A percentile compares a stretch with the other conserved stretches of the same genome.
These are phyloP conservation scores for Lentinula lateritia DNA, from an alignment of 768 basidiomycete genomes.

Conservation along the genomic window DNA sequence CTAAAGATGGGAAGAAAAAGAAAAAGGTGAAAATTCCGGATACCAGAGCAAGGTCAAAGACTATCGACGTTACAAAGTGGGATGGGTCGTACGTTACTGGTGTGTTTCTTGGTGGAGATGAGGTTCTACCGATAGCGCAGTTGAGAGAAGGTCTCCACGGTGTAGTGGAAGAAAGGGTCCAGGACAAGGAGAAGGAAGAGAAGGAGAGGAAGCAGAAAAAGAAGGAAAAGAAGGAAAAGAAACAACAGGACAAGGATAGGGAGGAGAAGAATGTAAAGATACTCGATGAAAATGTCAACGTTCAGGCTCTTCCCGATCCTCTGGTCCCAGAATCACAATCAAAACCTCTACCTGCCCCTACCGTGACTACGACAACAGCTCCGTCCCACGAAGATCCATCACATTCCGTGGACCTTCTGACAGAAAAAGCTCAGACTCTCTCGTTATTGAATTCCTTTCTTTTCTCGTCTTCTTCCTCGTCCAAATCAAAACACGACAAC, in stretches of 20 bases:
- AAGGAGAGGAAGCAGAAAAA: constrained; percentile 10
- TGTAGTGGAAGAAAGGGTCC: constrained; percentile 6
- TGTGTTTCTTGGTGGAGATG: constrained; percentile 44
- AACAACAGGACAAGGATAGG: constrained; percentile 4
- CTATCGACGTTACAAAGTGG: constrained; percentile 71
- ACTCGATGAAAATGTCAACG: constrained; percentile 9
- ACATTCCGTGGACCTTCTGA: constrained; percentile 22
- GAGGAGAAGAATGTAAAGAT: constrained; percentile 11
- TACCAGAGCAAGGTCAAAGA: constrained; percentile 51
- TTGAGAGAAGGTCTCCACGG: constrained; percentile 12
- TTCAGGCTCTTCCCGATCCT: not conserved
- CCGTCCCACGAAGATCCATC: not conserved
- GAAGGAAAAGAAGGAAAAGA: constrained; percentile 10
- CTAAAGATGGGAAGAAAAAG: constrained; percentile 34
- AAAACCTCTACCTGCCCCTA: not conserved
- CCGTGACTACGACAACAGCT: constrained; percentile 5
- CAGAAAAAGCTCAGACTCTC: constrained; percentile 43
- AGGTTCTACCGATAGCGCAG: not conserved
- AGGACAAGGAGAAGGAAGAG: too few relatives aligned
- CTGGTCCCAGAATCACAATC: not conserved
- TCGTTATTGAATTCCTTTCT: constrained; percentile 50
- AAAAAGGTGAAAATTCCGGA: constrained; percentile 45
- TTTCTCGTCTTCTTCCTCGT: constrained; percentile 13
- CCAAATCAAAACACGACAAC: not conserved
- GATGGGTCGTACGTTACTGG: constrained; percentile 69